Percentiles rank a stretch among this genome's conserved stretches.
Evolutionary conservation across 805 yeast species (phyloP).

Genomic region (Wickerhamomyces strasburgensis): DNA sequence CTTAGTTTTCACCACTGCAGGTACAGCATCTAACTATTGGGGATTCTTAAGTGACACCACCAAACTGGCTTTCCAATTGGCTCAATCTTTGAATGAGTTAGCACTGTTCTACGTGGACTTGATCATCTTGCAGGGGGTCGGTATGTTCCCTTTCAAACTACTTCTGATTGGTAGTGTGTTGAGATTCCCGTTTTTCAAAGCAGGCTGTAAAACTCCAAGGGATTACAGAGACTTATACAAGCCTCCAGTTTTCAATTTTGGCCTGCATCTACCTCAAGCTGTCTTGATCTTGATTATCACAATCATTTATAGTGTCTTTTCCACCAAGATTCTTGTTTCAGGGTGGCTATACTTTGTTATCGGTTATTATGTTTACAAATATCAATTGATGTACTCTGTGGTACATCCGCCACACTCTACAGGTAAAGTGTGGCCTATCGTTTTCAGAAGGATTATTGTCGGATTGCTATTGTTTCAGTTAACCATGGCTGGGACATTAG

Average conservation of each 20-base stretch:
- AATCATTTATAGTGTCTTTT: conserved; percentile 81
- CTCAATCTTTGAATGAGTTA: conserved; percentile 71
- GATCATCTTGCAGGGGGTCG: conserved; percentile 74
- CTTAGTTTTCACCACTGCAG: conserved; percentile 88
- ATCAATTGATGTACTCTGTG: conserved; percentile 83
- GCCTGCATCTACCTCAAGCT: conserved; percentile 88
- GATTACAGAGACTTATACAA: conserved; percentile 69
- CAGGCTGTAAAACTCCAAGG: conserved; percentile 73
- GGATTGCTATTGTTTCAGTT: conserved; percentile 83
- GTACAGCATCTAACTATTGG: conserved; percentile 81
- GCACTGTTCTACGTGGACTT: conserved; percentile 89
- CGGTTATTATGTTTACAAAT: conserved; percentile 87
- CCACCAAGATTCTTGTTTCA: conserved; percentile 79
- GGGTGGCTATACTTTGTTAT: conserved; percentile 79
- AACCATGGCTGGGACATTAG: conserved; percentile 89
- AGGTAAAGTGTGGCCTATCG: conserved; percentile 93
- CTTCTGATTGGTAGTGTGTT: conserved; percentile 73
- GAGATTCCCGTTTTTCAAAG: conserved; percentile 63
- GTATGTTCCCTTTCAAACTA: conserved; percentile 87
- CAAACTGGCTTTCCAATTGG: conserved; percentile 79
- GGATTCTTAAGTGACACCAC: conserved; percentile 83
- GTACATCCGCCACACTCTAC: conserved; percentile 96
- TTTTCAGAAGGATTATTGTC: conserved; percentile 73
- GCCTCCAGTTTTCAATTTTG: conserved; percentile 92
- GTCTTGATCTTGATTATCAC: conserved; percentile 79